Conservation (phyloP, 2,329 filamentous ascomycete species). For the Lasiodiplodia gonubiensis region DNA sequence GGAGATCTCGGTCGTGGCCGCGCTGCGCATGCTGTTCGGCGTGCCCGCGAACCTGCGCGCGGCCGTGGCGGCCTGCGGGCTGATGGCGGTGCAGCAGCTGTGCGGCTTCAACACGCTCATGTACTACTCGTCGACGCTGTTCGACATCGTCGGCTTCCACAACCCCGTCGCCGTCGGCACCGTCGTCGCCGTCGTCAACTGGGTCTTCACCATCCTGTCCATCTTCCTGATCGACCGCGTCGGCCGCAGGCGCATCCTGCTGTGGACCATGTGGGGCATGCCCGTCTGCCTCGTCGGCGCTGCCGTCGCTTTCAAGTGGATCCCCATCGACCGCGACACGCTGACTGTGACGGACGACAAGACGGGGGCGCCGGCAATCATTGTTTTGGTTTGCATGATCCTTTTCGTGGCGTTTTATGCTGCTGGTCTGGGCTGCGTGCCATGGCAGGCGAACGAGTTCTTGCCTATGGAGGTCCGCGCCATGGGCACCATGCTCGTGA, state of each 20-base stretch:
- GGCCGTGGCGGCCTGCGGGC: conserved; percentile 43
- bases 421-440: conserved; percentile 42
- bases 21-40: conserved; percentile 42
- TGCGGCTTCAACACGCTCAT: conserved; percentile 75
- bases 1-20: conserved; percentile 37
- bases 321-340: conserved; percentile 49
- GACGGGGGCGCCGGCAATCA: conserved; percentile 42
- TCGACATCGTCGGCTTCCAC: conserved; percentile 71
- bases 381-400: conserved; percentile 47
- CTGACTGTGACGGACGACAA: conserved; percentile 39
- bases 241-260: conserved; percentile 74
- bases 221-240: conserved; percentile 78
- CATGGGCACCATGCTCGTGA: conserved; percentile 46
- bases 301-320: conserved; percentile 61
- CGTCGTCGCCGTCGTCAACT: conserved; percentile 82
- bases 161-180: conserved; percentile 81
- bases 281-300: conserved; percentile 70
- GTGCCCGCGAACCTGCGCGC: conserved; percentile 46
- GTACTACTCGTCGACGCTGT: conserved; percentile 65
- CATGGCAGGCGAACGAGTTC: conserved; percentile 46
- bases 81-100: conserved; percentile 64
- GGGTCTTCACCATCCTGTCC: conserved; percentile 76
- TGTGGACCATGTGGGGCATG: conserved; percentile 63
- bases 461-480: conserved; percentile 47
- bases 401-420: conserved; percentile 44